A percentile compares a stretch with the other conserved stretches of the same genome.
Evolutionary conservation across 768 basidiomycete species (phyloP).

Genomic region (Russula lepida): DNA sequence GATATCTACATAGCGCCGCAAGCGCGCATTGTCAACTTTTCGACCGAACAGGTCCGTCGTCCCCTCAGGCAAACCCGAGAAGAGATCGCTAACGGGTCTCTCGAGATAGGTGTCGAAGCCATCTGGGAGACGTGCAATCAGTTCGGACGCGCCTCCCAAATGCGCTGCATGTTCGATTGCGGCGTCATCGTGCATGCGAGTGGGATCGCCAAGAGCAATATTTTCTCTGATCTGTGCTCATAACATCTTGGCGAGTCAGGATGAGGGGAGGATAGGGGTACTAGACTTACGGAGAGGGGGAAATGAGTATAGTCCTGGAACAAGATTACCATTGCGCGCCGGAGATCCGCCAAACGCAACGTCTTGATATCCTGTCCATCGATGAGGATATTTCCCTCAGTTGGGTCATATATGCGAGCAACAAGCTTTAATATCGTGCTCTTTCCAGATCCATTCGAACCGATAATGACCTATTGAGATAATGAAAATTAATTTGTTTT

Average conservation of each 20-base stretch:
- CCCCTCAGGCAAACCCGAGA: slow-evolving; percentile 57
- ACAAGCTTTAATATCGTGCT: slow-evolving; percentile 73
- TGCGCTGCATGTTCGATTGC: slow-evolving; percentile 56
- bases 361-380: slow-evolving; percentile 55
- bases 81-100: slow-evolving; percentile 58
- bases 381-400: slow-evolving; percentile 61
- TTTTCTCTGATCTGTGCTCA: slow-evolving; percentile 59
- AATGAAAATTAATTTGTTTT: background rate
- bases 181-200: slow-evolving; percentile 43
- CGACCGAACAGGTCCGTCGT: slow-evolving; percentile 55
- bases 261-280: background rate
- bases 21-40: slow-evolving; percentile 29
- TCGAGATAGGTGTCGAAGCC: slow-evolving; percentile 67
- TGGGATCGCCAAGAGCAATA: slow-evolving; percentile 65
- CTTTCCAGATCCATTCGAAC: slow-evolving; percentile 71
- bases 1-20: background rate
- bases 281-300: slow-evolving; percentile 54
- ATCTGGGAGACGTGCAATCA: slow-evolving; percentile 57
- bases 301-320: slow-evolving; percentile 81
- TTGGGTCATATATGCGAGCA: slow-evolving; percentile 59
- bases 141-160: slow-evolving; percentile 59
- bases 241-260: background rate
- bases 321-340: slow-evolving; percentile 61
- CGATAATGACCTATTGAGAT: slow-evolving; percentile 57
- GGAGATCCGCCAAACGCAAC: slow-evolving; percentile 53